These are phyloP conservation scores for Boletus coccyginus DNA, from an alignment of 768 basidiomycete species.

Conservation along the genomic window DNA sequence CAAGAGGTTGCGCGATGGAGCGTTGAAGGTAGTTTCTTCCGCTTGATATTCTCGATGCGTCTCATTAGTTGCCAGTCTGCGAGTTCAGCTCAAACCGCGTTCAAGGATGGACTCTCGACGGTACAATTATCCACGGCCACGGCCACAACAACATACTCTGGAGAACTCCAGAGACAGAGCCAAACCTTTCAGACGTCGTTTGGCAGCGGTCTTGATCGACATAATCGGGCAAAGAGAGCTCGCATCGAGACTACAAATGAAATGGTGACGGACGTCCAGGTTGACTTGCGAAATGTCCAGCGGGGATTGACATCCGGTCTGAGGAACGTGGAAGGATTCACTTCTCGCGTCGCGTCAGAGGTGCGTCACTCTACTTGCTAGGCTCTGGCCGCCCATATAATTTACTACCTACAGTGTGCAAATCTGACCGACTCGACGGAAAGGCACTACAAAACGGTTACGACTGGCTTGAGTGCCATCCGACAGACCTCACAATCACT, in stretches of 20 bases:
- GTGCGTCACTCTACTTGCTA: slow-evolving; percentile 34
- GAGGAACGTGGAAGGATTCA: slow-evolving; percentile 43
- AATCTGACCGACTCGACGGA: slow-evolving; percentile 40
- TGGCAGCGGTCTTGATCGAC: slow-evolving; percentile 57
- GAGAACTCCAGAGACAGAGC: slow-evolving; percentile 48
- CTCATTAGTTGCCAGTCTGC: slow-evolving; percentile 38
- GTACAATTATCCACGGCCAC: slow-evolving; percentile 44
- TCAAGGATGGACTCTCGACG: slow-evolving; percentile 42
- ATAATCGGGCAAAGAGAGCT: slow-evolving; percentile 62
- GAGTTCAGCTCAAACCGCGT: slow-evolving; percentile 35
- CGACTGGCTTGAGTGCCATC: slow-evolving; percentile 45
- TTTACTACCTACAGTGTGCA: slow-evolving; percentile 36
- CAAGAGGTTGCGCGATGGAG: slow-evolving; percentile 55
- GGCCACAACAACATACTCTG: slow-evolving; percentile 50
- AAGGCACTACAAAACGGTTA: slow-evolving; percentile 42
- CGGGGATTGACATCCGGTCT: slow-evolving; percentile 50
- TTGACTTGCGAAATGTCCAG: slow-evolving; percentile 51
- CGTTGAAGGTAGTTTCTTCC: slow-evolving; percentile 49
- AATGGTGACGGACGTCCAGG: slow-evolving; percentile 48
- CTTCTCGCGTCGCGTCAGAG: slow-evolving; percentile 46
- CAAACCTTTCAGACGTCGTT: slow-evolving; percentile 44
- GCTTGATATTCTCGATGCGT: neutral
- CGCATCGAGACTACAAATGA: slow-evolving; percentile 57
- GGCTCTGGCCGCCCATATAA: neutral
- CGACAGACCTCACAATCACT: slow-evolving; percentile 51